Evolutionary conservation across 148 eudicot genomes (phyloP).

Genomic region (Gaultheria prostrata): DNA sequence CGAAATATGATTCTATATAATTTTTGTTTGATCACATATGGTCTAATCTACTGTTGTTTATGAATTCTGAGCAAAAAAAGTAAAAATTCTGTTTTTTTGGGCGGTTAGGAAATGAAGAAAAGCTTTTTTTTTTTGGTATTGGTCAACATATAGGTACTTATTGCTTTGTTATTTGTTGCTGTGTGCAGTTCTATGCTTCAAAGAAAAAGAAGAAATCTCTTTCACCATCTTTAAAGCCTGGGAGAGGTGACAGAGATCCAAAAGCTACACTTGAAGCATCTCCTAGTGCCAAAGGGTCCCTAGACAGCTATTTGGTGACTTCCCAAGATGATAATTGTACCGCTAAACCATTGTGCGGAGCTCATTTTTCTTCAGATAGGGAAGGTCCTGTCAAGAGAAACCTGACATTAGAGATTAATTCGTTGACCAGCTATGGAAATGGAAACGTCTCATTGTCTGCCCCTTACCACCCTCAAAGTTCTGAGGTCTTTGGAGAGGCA

Average conservation of each 20-base stretch:
- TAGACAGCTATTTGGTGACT: constrained; percentile 57
- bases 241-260: constrained; percentile 33
- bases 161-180: constrained; percentile 8
- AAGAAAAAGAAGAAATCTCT: constrained; percentile 63
- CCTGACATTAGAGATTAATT: constrained; percentile 48
- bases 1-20: neutral
- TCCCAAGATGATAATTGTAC: constrained; percentile 46
- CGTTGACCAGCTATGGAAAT: constrained; percentile 30
- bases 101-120: neutral
- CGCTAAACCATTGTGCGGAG: constrained; percentile 11
- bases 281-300: constrained; percentile 77
- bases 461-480: constrained; percentile 25
- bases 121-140: too few species aligned
- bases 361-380: constrained; percentile 21
- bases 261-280: constrained; percentile 49
- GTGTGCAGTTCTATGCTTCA: constrained; percentile 63
- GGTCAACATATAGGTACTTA: neutral
- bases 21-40: neutral
- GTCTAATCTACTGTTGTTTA: neutral
- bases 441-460: constrained; percentile 19
- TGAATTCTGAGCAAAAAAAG: too few species aligned
- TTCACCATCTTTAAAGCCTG: constrained; percentile 46
- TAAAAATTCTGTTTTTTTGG: too few species aligned
- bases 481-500: constrained; percentile 23
- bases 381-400: constrained; percentile 52